Evolutionary conservation across 1,284 basidiomycete genomes (phyloP).

Genomic region (Cutaneotrichosporon sp.): DNA sequence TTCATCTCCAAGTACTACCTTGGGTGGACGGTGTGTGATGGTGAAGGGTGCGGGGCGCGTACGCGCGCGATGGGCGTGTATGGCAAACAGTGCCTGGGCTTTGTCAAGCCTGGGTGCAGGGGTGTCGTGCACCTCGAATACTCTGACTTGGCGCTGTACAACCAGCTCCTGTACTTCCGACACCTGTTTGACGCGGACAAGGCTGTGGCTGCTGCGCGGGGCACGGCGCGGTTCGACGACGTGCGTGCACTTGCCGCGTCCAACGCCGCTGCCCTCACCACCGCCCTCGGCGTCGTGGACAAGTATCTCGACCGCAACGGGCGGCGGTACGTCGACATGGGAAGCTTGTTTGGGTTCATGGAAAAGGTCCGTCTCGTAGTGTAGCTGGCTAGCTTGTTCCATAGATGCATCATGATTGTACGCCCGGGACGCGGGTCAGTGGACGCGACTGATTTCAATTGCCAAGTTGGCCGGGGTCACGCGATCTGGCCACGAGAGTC

Average conservation of each 20-base stretch:
- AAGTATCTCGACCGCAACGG: constrained; percentile 78
- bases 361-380: constrained; percentile 24
- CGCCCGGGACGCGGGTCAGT: too few relatives aligned
- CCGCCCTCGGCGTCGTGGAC: constrained; percentile 59
- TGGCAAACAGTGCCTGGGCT: constrained; percentile 66
- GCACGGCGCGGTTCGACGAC: constrained; percentile 57
- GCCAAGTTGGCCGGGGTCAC: too few relatives aligned
- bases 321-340: constrained; percentile 77
- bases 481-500: too few relatives aligned
- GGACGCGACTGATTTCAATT: too few relatives aligned
- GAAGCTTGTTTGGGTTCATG: constrained; percentile 71
- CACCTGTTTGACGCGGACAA: constrained; percentile 71
- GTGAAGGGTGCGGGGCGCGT: constrained; percentile 71
- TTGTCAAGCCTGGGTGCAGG: constrained; percentile 56
- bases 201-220: constrained; percentile 55
- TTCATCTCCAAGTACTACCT: constrained; percentile 81
- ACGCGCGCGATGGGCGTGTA: constrained; percentile 89
- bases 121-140: constrained; percentile 77
- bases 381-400: not conserved
- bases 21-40: constrained; percentile 81
- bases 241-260: constrained; percentile 53
- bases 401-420: too few relatives aligned
- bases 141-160: constrained; percentile 73
- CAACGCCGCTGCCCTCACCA: constrained; percentile 55
- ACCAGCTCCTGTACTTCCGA: constrained; percentile 75